Evolutionary conservation across 2,329 filamentous ascomycete genomes (phyloP), one percentile per base, ranked within the genome.

Genomic region (Penicillium sclerotiorum): DNA sequence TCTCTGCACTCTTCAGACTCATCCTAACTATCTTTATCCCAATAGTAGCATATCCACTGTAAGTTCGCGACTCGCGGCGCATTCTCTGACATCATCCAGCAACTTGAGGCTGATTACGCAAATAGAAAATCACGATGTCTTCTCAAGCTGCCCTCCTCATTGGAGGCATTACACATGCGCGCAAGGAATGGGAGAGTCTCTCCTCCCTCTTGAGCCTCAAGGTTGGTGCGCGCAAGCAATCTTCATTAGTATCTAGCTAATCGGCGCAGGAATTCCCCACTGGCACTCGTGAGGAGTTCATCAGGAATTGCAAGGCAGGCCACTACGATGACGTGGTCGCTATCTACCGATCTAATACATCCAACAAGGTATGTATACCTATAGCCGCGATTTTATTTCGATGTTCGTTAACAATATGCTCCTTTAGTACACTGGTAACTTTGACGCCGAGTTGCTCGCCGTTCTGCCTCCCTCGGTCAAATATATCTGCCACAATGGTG

Each of bases 281-380:
- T 17, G 82, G 81, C 46, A 77, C 74, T 12, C 72, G 81, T 23
- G 73, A 78, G 36, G 77, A 83, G 22, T 85, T 85, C 63, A 66
- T 85, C 22, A 70, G 73, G 41, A 79, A 79, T 47, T 79, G 79
- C 66, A 77, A 77, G 53, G 69, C 72, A n/a, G 81, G 80, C 32
- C 68, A 77, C 37, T 84, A 79, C 53, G 73, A 83, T 45, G 77
- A 78, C 56, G 76, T 84, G 1, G 73, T 79, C 23, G 81, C 71
- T 1, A 75, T 85, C 41, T 84, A 83, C 64, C 78, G 82, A 47
- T 83, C 80, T 40, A 85, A 84, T 61, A 70, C 74, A 30, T 83
- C 80, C 7, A 81, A 77, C 22, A 74, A 76, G 56, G 72, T 74
- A 53, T 27, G 49, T 20, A 38, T n/a, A n/a, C n/a, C n/a, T n/a